Evolutionary conservation across 805 yeast genomes (phyloP).

Genomic region (Kuraishia capsulata): DNA sequence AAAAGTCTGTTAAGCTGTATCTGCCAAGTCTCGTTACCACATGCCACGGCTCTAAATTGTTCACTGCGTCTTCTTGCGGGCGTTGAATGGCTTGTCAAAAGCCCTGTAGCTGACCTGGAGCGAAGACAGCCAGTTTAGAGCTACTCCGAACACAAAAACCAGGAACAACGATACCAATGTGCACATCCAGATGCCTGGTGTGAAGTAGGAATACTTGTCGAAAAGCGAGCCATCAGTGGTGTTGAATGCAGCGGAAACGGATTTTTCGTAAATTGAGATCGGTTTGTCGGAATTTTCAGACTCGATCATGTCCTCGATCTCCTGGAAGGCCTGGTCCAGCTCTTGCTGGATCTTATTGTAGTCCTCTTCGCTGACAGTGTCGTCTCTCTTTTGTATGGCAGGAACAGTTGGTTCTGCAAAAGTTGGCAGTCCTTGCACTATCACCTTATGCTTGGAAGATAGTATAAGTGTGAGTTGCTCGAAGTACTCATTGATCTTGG

Average conservation of each 20-base stretch:
- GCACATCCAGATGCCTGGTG: slow-evolving; percentile 76
- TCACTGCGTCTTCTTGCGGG: slow-evolving; percentile 35
- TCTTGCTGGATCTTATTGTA: slow-evolving; percentile 17
- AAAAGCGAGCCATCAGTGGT: slow-evolving; percentile 34
- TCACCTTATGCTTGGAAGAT: slow-evolving; percentile 6
- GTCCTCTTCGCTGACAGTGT: slow-evolving; percentile 12
- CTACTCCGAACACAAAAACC: slow-evolving; percentile 45
- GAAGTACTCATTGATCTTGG: slow-evolving; percentile 5
- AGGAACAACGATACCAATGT: slow-evolving; percentile 57
- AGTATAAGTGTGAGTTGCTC: slow-evolving; percentile 1
- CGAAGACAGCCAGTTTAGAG: slow-evolving; percentile 63
- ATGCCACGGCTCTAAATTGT: no score
- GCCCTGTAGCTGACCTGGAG: slow-evolving; percentile 75
- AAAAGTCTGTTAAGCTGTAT: not conserved
- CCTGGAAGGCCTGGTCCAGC: slow-evolving; percentile 20
- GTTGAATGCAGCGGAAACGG: not conserved
- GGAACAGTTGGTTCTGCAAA: slow-evolving; percentile 3
- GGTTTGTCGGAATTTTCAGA: slow-evolving; percentile 10
- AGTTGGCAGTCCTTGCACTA: slow-evolving; percentile 24
- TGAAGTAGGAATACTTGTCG: slow-evolving; percentile 59
- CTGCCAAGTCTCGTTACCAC: not conserved
- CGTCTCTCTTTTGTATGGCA: slow-evolving; percentile 8
- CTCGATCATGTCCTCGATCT: slow-evolving; percentile 16
- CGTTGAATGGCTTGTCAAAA: slow-evolving; percentile 60
- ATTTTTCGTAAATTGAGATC: slow-evolving; percentile 12